A percentile compares a stretch with the other conserved stretches of the same genome.
phyloP scores from a whole-genome alignment of 768 basidiomycete genomes.

The Boletus reticuloceps region DNA sequence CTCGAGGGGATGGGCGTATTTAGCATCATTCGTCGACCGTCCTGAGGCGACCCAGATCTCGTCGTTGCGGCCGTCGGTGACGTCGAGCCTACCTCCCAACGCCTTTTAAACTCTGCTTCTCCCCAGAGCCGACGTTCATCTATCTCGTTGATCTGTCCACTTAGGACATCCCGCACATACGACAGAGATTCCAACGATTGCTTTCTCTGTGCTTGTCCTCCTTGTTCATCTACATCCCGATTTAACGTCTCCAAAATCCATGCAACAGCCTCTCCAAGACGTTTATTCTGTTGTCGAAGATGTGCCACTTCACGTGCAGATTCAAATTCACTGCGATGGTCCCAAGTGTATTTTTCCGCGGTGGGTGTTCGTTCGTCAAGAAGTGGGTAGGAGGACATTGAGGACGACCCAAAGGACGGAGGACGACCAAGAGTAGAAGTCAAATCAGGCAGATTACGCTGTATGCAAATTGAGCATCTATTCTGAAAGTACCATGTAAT shows the following conservation, averaged over 20 bases:
- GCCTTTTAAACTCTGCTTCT: slow-evolving; percentile 45
- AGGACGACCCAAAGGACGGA: slow-evolving; percentile 34
- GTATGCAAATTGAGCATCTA: slow-evolving; percentile 10
- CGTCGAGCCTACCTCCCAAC: slow-evolving; percentile 31
- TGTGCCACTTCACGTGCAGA: slow-evolving; percentile 61
- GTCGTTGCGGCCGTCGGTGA: slow-evolving; percentile 24
- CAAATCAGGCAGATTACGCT: slow-evolving; percentile 89
- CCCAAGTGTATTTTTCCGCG: slow-evolving; percentile 64
- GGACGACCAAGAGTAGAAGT: slow-evolving; percentile 63
- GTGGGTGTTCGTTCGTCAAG: slow-evolving; percentile 51
- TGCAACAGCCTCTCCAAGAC: slow-evolving; percentile 63
- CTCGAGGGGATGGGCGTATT: slow-evolving; percentile 13
- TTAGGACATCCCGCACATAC: slow-evolving; percentile 74
- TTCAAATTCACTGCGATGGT: slow-evolving; percentile 65
- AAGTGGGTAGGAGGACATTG: slow-evolving; percentile 57
- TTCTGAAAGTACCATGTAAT: neutral
- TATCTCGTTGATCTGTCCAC: slow-evolving; percentile 48
- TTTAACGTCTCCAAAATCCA: slow-evolving; percentile 75
- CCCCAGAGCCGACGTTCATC: slow-evolving; percentile 68
- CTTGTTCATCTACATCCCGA: slow-evolving; percentile 43
- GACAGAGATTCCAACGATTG: slow-evolving; percentile 76
- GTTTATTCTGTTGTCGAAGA: slow-evolving; percentile 55
- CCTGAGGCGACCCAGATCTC: slow-evolving; percentile 13
- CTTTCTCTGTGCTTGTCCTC: slow-evolving; percentile 39
- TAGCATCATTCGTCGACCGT: slow-evolving; percentile 13